Percentiles rank a stretch among this genome's conserved stretches.
Evolutionary conservation across 2,329 filamentous ascomycete genomes (phyloP).

Genomic region (Rutstroemia sydowiana): DNA sequence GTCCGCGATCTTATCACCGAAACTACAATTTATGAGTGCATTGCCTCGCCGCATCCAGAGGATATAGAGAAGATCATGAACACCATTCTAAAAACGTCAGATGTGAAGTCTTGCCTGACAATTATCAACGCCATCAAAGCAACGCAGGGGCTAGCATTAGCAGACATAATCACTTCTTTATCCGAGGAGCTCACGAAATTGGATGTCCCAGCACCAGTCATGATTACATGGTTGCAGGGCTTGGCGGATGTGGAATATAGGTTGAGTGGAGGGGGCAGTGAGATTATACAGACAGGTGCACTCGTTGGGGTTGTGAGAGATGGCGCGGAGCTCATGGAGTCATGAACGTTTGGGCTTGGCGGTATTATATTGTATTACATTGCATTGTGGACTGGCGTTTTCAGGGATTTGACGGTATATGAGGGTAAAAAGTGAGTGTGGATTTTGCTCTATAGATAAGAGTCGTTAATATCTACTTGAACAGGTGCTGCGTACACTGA

Average conservation of each 20-base stretch:
- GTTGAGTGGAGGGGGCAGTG: slow-evolving; percentile 78
- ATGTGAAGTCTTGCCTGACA: slow-evolving; percentile 81
- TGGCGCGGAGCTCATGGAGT: slow-evolving; percentile 68
- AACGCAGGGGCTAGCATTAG: slow-evolving; percentile 77
- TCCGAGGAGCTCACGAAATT: slow-evolving; percentile 75
- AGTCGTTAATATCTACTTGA: too few species aligned
- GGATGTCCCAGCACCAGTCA: slow-evolving; percentile 78
- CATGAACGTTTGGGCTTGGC: slow-evolving; percentile 9
- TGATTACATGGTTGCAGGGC: slow-evolving; percentile 86
- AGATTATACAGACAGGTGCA: slow-evolving; percentile 85
- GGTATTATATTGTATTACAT: neutral
- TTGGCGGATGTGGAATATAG: slow-evolving; percentile 90
- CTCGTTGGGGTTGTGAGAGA: slow-evolving; percentile 82
- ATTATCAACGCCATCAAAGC: slow-evolving; percentile 85
- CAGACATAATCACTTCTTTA: slow-evolving; percentile 84
- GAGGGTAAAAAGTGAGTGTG: neutral
- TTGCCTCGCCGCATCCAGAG: slow-evolving; percentile 85
- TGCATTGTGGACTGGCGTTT: neutral
- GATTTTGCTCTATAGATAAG: too few species aligned
- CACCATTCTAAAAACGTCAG: slow-evolving; percentile 74
- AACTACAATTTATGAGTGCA: slow-evolving; percentile 91
- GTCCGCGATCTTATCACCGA: slow-evolving; percentile 82
- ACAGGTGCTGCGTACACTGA: too few species aligned
- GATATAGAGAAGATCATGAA: slow-evolving; percentile 80
- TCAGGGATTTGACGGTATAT: neutral